phyloP scores from a whole-genome alignment of 352 stramenopile genomes.

The Phytophthora pistaciae region DNA sequence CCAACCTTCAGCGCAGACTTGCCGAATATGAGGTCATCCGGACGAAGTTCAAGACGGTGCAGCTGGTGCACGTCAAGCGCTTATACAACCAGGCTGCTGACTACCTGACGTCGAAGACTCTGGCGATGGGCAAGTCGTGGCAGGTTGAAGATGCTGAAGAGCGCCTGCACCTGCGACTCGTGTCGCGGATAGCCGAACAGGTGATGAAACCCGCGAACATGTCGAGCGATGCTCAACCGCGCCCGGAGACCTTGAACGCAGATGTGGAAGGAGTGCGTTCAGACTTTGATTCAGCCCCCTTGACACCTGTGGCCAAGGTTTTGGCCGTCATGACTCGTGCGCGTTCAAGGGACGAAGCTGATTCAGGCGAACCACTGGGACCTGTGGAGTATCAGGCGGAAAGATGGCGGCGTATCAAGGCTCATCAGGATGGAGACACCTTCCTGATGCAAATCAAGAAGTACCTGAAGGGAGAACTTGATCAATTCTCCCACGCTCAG shows the following conservation, averaged over 20 bases:
- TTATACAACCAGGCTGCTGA: neutral
- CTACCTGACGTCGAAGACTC: neutral
- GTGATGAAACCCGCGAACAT: no score
- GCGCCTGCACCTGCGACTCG: no score
- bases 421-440: neutral
- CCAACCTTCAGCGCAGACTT: neutral
- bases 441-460: neutral
- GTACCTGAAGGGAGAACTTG: neutral
- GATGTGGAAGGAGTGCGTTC: no score
- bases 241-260: no score
- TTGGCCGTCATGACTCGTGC: no score
- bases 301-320: no score
- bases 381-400: neutral
- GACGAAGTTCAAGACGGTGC: neutral
- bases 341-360: neutral
- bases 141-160: no score
- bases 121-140: neutral
- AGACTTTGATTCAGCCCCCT: no score
- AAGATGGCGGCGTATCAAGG: conserved; percentile 1
- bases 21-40: neutral
- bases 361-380: neutral
- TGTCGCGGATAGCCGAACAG: no score
- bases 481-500: neutral
- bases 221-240: no score
- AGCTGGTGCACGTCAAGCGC: neutral